Evolutionary conservation across 768 basidiomycete species (phyloP), one percentile per base, ranked within the genome.

Genomic region (Gyrodon lividus): DNA sequence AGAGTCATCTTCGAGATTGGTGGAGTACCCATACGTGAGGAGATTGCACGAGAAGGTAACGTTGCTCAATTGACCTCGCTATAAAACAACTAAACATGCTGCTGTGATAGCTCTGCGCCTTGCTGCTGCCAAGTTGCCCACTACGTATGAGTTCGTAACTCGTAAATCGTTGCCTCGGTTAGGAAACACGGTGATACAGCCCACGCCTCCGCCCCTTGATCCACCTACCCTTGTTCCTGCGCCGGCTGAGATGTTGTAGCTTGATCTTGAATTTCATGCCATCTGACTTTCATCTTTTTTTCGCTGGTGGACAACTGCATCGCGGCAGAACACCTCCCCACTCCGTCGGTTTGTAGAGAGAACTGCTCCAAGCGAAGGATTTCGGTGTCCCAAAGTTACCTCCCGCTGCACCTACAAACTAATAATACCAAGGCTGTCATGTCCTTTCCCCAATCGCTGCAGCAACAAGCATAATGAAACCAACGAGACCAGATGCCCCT

Each of bases 1-100:
- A 84, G 92, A 24, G 93, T 98, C 13, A 81, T 99, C 20, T 90
- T 98, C 55, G 96, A 98, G 68, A 87, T 98, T 60, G 94, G 93
- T 1, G 95, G 96, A 1, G 76, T 77, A 2, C 89, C 89, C 6
- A 85, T 99, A 48, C 87, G 93, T 54, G 90, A 93, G 62, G 94
- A 97, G 66, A 77, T 97, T 47, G 96, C 96, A 16, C 81, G 89
- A 63, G 92, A 98, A 64, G 90, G 95, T 95, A 59, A 10, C 26
- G 40, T 16, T n/a, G 28, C 50, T 33, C 5, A 5, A 13, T 19
- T 8, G 3, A 16, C 9, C 26, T 6, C n/a, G 14, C 40, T 39
- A 5, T 30, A 5, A 17, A 16, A 23, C 35, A 2, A 52, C 54
- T 64, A 35, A 62, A 23, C 12, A 10, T 5, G 7, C 10, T 35